Evolutionary conservation across 1,284 basidiomycete genomes (phyloP).

Genomic region (Apiotrichum gamsii): DNA sequence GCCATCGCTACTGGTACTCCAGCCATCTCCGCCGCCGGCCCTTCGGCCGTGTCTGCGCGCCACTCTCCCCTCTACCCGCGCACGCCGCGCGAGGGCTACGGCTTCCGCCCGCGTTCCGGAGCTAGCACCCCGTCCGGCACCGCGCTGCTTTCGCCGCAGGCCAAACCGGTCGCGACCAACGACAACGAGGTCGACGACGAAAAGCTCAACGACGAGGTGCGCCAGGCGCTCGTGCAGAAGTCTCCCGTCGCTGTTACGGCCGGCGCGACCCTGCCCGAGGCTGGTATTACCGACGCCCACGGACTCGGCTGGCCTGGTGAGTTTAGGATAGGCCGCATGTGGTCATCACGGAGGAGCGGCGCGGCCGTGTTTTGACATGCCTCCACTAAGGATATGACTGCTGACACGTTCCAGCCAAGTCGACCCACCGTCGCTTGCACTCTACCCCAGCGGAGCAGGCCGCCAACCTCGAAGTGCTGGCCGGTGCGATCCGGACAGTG

Average conservation of each 20-base stretch:
- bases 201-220: slow-evolving; percentile 18
- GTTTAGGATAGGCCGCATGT: slow-evolving; percentile 27
- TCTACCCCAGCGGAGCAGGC: slow-evolving; percentile 66
- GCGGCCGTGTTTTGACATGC: neutral
- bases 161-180: neutral
- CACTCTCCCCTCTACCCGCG: slow-evolving; percentile 16
- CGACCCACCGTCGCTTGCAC: slow-evolving; percentile 74
- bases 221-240: slow-evolving; percentile 9
- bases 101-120: slow-evolving; percentile 65
- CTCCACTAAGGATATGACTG: too few relatives aligned
- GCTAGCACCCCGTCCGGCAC: slow-evolving; percentile 53
- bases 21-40: neutral
- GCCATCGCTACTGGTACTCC: neutral
- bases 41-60: neutral
- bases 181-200: slow-evolving; percentile 9
- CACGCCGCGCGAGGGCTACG: slow-evolving; percentile 62
- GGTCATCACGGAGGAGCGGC: neutral
- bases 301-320: slow-evolving; percentile 91
- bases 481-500: slow-evolving; percentile 79
- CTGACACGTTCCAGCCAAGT: slow-evolving; percentile 61
- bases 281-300: slow-evolving; percentile 68
- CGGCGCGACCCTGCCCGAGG: slow-evolving; percentile 18
- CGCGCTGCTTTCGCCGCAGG: neutral
- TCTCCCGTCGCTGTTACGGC: neutral
- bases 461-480: slow-evolving; percentile 69